These are phyloP conservation scores for Phialocephala sp. DNA, from an alignment of 2,329 filamentous ascomycete genomes.

Conservation along the genomic window DNA sequence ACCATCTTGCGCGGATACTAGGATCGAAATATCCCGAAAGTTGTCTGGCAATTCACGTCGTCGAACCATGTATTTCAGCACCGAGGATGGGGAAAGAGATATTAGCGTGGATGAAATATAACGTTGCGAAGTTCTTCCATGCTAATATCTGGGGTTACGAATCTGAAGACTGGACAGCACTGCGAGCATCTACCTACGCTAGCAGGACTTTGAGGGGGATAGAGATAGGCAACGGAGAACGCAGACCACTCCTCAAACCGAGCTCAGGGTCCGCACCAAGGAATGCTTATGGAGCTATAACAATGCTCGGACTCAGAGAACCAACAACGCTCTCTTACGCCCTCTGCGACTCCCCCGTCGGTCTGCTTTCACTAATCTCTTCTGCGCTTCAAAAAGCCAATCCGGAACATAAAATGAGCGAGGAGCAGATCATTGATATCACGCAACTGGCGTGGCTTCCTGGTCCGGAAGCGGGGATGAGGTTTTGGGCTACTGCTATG, in stretches of 20 bases:
- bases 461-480: slow-evolving; percentile 64
- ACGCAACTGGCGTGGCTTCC: slow-evolving; percentile 70
- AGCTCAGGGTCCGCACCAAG: slow-evolving; percentile 13
- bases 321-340: slow-evolving; percentile 59
- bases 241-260: slow-evolving; percentile 15
- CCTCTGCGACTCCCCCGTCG: slow-evolving; percentile 65
- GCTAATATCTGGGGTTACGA: slow-evolving; percentile 61
- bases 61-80: slow-evolving; percentile 59
- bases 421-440: slow-evolving; percentile 63
- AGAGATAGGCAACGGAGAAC: not conserved
- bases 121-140: slow-evolving; percentile 55
- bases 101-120: slow-evolving; percentile 60
- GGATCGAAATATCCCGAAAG: slow-evolving; percentile 53
- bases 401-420: slow-evolving; percentile 49
- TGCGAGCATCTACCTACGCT: slow-evolving; percentile 31
- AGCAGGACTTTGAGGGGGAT: not conserved
- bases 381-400: slow-evolving; percentile 51
- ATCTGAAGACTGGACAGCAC: slow-evolving; percentile 54
- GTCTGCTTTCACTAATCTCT: slow-evolving; percentile 60
- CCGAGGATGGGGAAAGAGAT: slow-evolving; percentile 54
- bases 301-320: slow-evolving; percentile 33
- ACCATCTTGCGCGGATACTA: slow-evolving; percentile 54
- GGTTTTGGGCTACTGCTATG: slow-evolving; percentile 55
- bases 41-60: slow-evolving; percentile 65
- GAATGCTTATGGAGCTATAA: not conserved